phyloP scores from a whole-genome alignment of 2,329 filamentous ascomycete species.

The Ramularia endophylla region DNA sequence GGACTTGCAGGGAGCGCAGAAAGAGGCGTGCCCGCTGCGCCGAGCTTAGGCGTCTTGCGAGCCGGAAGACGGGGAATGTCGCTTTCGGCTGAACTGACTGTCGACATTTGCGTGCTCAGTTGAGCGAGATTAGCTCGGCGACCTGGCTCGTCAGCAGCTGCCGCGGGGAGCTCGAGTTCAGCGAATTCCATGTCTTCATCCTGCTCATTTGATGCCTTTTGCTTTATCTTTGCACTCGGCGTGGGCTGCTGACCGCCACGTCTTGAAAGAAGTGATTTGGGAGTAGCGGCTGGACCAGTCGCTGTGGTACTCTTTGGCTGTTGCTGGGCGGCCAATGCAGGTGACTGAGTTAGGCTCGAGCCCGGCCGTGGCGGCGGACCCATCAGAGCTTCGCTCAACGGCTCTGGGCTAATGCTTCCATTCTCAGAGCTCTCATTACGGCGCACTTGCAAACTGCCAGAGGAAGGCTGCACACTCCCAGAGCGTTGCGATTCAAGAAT shows the following conservation, averaged over 20 bases:
- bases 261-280: slow-evolving; percentile 30
- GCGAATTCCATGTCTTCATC: slow-evolving; percentile 40
- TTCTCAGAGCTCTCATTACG: slow-evolving; percentile 37
- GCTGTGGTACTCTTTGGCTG: slow-evolving; percentile 7
- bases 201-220: background rate
- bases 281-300: slow-evolving; percentile 25
- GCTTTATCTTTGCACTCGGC: background rate
- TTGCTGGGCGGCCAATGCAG: slow-evolving; percentile 57
- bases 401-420: slow-evolving; percentile 47
- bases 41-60: slow-evolving; percentile 60
- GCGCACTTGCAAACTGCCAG: slow-evolving; percentile 19
- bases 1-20: slow-evolving; percentile 41
- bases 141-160: slow-evolving; percentile 41
- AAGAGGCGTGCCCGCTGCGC: slow-evolving; percentile 48
- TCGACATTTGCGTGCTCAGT: slow-evolving; percentile 44
- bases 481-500: slow-evolving; percentile 33
- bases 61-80: slow-evolving; percentile 58
- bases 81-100: slow-evolving; percentile 40
- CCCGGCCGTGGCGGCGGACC: slow-evolving; percentile 57
- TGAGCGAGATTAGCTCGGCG: slow-evolving; percentile 35
- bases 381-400: slow-evolving; percentile 43
- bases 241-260: slow-evolving; percentile 4
- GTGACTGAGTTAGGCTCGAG: slow-evolving; percentile 57
- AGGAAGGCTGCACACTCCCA: slow-evolving; percentile 21
- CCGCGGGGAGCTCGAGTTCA: slow-evolving; percentile 68